Base-by-base conservation (phyloP, 2,329 filamentous ascomycete species). In the Monascus ruber region DNA sequence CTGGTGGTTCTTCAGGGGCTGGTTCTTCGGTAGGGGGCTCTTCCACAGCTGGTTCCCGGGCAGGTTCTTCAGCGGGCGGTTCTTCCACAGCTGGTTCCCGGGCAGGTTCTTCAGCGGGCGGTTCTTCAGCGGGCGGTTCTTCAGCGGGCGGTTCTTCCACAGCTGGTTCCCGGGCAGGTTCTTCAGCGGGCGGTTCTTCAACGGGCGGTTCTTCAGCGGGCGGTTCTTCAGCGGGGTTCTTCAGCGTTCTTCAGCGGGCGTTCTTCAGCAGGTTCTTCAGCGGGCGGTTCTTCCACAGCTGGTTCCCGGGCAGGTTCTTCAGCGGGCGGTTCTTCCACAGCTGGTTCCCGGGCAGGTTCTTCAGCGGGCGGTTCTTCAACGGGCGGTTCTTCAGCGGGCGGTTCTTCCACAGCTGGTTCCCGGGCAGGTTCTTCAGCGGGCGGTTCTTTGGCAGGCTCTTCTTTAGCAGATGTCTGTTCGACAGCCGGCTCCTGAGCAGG, bases 301-400 rank as follows among this genome's bases (percentile, higher is more conserved):
- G n/a, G n/a, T n/a, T n/a, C n/a, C n/a, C n/a, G n/a, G n/a, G n/a
- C n/a, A n/a, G n/a, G n/a, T n/a, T n/a, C 39, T 26, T 49, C 42
- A 17, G 43, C 35, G 6, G 34, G 28, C n/a, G 45, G 39, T 29
- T 47, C 44, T 8, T 42, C 33, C 24, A 39, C 11, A 11, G 40
- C 26, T 2, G 33, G 25, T 36, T 41, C 42, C 25, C 42, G 33
- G 29, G 44, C 5, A 27, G 28, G 29, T 6, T 47, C 44, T 8
- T 42, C 33, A 35, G 48, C 51, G 31, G 44, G 39, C 8, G 38
- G 35, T 1, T 42, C 36, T 7, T 48, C 45, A n/a, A 2, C 24
- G 8, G 39, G 5, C 32, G 25, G 17, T 17, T 17, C 17, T 17
- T 17, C 17, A 17, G 17, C 17, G 3, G 17, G 17, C 17, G 17